Percentiles rank a stretch among this genome's conserved stretches.
phyloP scores from a whole-genome alignment of 176 grass and related monocot species.

The Coix lacrymajobi region DNA sequence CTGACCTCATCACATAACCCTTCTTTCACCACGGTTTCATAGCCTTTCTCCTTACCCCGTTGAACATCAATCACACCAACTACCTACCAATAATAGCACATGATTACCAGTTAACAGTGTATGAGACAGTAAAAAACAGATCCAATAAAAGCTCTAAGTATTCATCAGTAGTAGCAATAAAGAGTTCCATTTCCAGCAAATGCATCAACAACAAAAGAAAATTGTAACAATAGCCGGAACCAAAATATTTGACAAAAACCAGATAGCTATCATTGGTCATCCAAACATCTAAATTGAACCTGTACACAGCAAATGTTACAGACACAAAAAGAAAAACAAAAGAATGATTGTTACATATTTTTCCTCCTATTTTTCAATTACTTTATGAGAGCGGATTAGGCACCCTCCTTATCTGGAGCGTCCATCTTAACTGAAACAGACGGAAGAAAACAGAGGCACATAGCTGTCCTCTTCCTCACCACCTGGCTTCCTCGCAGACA shows the following conservation, averaged over 20 bases:
- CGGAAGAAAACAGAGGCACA: not conserved
- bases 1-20: slow-evolving; percentile 88
- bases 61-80: slow-evolving; percentile 88
- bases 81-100: slow-evolving; percentile 52
- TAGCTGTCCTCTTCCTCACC: not conserved
- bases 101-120: not conserved
- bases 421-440: not conserved
- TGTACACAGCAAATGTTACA: not conserved
- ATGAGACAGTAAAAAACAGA: slow-evolving; percentile 9
- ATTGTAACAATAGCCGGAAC: not conserved
- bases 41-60: slow-evolving; percentile 82
- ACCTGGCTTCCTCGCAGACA: not conserved
- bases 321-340: not conserved
- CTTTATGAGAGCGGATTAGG: not conserved
- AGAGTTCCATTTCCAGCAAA: not conserved
- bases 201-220: not conserved
- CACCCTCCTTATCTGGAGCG: not conserved
- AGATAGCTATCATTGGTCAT: not conserved
- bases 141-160: not conserved
- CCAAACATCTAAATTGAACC: not conserved
- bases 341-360: not conserved
- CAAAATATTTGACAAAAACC: not conserved
- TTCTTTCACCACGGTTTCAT: slow-evolving; percentile 95
- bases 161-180: not conserved
- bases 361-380: not conserved